Conservation (phyloP, 2,329 filamentous ascomycete genomes). For the Calonectria montana region DNA sequence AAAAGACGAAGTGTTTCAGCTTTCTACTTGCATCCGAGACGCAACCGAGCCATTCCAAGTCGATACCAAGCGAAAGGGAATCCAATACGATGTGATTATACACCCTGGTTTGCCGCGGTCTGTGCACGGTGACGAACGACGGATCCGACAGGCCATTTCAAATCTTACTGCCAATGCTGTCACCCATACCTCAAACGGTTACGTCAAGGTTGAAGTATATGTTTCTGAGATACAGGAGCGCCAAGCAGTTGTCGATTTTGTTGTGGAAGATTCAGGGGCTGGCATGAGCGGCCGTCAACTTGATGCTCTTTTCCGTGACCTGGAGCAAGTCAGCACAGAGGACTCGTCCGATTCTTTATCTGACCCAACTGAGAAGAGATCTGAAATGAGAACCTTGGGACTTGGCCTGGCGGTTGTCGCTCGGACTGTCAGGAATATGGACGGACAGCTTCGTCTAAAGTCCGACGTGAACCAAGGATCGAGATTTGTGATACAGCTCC, state of each 20-base stretch:
- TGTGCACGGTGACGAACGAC: conserved; percentile 83
- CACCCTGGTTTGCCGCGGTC: conserved; percentile 75
- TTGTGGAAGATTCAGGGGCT: conserved; percentile 79
- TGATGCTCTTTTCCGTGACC: conserved; percentile 67
- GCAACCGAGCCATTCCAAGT: conserved; percentile 79
- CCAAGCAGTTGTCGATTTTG: conserved; percentile 77
- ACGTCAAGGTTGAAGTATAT: conserved; percentile 77
- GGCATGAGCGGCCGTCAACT: conserved; percentile 75
- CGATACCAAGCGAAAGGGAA: conserved; percentile 80
- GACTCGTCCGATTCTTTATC: conserved; percentile 42
- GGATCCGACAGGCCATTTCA: conserved; percentile 83
- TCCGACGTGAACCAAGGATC: conserved; percentile 87
- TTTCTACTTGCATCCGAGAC: conserved; percentile 77
- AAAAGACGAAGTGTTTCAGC: conserved; percentile 84
- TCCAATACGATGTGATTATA: conserved; percentile 75
- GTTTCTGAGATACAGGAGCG: conserved; percentile 64
- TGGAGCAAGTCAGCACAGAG: conserved; percentile 68
- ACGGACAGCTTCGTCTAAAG: conserved; percentile 85
- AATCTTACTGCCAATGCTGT: conserved; percentile 90
- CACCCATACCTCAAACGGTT: conserved; percentile 77
- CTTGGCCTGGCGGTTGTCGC: conserved; percentile 91
- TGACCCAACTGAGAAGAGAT: conserved; percentile 44
- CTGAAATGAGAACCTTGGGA: conserved; percentile 68
- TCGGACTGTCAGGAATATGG: conserved; percentile 88
- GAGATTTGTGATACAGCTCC: conserved; percentile 82